Percentiles rank a stretch among this genome's conserved stretches.
These are phyloP conservation scores for Tetrapisispora nanseiensis DNA, from an alignment of 805 yeast genomes.

Conservation along the genomic window DNA sequence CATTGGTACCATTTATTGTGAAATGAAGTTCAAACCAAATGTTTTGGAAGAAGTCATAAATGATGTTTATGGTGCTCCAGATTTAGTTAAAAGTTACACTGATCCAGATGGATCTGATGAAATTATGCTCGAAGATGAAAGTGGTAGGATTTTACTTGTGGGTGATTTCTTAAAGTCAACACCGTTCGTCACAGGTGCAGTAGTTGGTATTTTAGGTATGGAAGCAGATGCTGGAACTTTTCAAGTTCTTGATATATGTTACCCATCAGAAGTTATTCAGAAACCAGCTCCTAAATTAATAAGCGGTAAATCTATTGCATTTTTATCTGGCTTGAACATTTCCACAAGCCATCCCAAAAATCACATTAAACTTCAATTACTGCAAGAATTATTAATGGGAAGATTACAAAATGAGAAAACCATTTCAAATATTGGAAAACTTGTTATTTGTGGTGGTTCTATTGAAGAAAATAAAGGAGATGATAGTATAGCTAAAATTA, in stretches of 20 bases:
- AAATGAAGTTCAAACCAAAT: constrained; percentile 76
- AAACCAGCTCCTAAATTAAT: constrained; percentile 24
- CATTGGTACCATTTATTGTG: constrained; percentile 77
- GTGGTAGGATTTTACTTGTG: constrained; percentile 71
- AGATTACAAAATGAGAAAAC: constrained; percentile 36
- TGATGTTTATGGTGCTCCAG: constrained; percentile 36
- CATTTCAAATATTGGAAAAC: constrained; percentile 31
- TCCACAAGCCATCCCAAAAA: constrained; percentile 34
- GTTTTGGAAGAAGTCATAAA: constrained; percentile 71
- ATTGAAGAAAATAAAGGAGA: constrained; percentile 30
- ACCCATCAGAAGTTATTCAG: constrained; percentile 60
- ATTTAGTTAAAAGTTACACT: constrained; percentile 37
- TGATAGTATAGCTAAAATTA: constrained; percentile 42
- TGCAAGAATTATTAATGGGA: constrained; percentile 65
- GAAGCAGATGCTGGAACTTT: constrained; percentile 78
- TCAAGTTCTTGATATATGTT: constrained; percentile 69
- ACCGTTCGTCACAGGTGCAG: constrained; percentile 79
- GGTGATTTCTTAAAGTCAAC: constrained; percentile 47
- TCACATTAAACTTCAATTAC: constrained; percentile 40
- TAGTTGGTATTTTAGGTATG: constrained; percentile 78
- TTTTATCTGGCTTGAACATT: constrained; percentile 69
- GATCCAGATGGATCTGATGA: constrained; percentile 47
- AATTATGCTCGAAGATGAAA: constrained; percentile 80
- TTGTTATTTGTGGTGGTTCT: constrained; percentile 70
- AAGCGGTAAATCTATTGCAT: constrained; percentile 41